Evolutionary conservation across 352 stramenopile genomes (phyloP), one percentile per base, ranked within the genome.

Genomic region (Globisporangium nodosum): DNA sequence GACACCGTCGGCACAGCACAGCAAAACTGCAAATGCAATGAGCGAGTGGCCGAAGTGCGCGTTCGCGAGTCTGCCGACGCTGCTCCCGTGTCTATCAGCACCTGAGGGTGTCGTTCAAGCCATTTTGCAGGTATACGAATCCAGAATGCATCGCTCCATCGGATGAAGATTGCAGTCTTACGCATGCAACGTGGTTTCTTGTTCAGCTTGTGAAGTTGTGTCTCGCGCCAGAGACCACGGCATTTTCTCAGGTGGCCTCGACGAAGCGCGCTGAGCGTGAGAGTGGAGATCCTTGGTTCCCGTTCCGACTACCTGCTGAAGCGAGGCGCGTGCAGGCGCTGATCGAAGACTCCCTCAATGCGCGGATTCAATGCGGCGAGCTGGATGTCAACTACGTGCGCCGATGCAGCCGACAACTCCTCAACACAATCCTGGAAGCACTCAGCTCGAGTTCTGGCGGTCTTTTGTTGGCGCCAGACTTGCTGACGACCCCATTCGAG

Each of bases 271-370:
- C 7, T 3, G 59, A 60, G 1, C 20, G 43, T 8, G 69, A 73
- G 43, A 21, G 52, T 4, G 62, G 66, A 20, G 21, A 53, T n/a
- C 49, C 68, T 15, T 88, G 78, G 78, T 71, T 83, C 9, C 78
- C 76, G 6, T 81, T 86, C 61, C 65, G 76, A n/a, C 61, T 69
- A 24, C 46, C 55, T 1, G 70, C 64, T 24, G 35, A 42, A 18
- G 5, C 46, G 3, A 43, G 51, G 3, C 35, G 60, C 15, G 60
- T 71, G 5, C 54, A 52, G 12, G 31, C 72, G 7, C 48, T 83
- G 16, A 55, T 83, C 9, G 11, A 27, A 7, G 60, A 73, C 50
- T 61, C 60, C 9, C 39, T 74, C 4, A 45, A 1, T 18, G 48
- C 49, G 9, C 56, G 63, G 18, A 13, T 58, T 9, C 40, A 20